Conservation (phyloP, 2,329 filamentous ascomycete genomes). For the Hymenoscyphus linearis region DNA sequence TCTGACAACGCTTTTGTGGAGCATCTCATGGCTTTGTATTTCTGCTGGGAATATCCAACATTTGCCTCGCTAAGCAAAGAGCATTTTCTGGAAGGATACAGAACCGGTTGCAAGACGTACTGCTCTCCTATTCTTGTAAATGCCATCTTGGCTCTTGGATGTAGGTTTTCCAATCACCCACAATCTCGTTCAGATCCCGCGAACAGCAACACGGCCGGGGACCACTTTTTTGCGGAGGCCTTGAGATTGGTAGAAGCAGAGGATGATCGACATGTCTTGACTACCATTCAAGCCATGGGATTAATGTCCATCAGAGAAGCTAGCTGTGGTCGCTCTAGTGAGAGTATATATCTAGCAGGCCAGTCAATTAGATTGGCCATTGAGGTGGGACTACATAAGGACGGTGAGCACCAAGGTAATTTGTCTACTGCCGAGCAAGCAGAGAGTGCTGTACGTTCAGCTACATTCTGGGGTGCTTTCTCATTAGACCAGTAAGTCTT, state of each 20-base stretch:
- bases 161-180: constrained; percentile 63
- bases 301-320: constrained; percentile 73
- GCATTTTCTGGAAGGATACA: constrained; percentile 28
- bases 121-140: constrained; percentile 38
- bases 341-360: constrained; percentile 67
- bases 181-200: constrained; percentile 56
- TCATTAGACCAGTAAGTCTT: constrained; percentile 57
- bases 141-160: constrained; percentile 45
- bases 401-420: not conserved
- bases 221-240: constrained; percentile 69
- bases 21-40: constrained; percentile 62
- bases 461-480: constrained; percentile 46
- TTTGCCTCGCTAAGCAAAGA: constrained; percentile 62
- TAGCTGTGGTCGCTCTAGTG: constrained; percentile 65
- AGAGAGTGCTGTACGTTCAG: constrained; percentile 43
- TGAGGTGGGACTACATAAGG: constrained; percentile 34
- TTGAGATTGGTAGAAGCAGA: constrained; percentile 56
- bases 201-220: constrained; percentile 61
- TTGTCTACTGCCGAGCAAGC: constrained; percentile 39
- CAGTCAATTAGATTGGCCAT: constrained; percentile 67
- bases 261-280: constrained; percentile 54
- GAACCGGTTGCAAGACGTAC: constrained; percentile 6
- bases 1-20: constrained; percentile 52
- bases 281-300: constrained; percentile 68
- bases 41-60: constrained; percentile 72